Percentiles rank a stretch among this genome's conserved stretches.
These are phyloP conservation scores for Arthrobotrys megalospora DNA, from an alignment of 2,329 filamentous ascomycete genomes.

Conservation along the genomic window DNA sequence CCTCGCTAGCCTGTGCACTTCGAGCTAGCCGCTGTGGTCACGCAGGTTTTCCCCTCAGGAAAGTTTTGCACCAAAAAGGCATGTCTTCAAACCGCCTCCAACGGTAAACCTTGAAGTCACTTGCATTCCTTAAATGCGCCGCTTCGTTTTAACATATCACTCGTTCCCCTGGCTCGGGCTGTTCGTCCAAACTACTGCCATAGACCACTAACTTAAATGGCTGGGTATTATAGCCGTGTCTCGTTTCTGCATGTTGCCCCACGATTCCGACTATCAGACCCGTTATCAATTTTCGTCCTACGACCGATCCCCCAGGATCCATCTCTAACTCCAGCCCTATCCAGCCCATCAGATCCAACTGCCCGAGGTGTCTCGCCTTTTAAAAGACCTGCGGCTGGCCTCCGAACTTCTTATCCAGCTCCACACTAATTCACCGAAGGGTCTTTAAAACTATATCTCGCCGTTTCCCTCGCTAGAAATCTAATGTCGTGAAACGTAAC, in stretches of 20 bases:
- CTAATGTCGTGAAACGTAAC: slow-evolving; percentile 57
- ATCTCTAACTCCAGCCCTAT: slow-evolving; percentile 41
- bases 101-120: slow-evolving; percentile 44
- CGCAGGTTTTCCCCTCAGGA: slow-evolving; percentile 42
- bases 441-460: slow-evolving; percentile 9
- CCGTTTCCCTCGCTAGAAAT: slow-evolving; percentile 35
- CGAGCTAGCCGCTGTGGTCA: slow-evolving; percentile 42
- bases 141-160: slow-evolving; percentile 32
- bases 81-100: slow-evolving; percentile 56
- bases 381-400: slow-evolving; percentile 21
- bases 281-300: slow-evolving; percentile 48
- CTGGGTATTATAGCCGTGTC: slow-evolving; percentile 47
- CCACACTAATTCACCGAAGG: slow-evolving; percentile 20
- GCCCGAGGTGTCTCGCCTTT: slow-evolving; percentile 34
- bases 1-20: slow-evolving; percentile 39
- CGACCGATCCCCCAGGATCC: slow-evolving; percentile 39
- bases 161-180: slow-evolving; percentile 15
- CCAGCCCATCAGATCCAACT: slow-evolving; percentile 36
- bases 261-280: slow-evolving; percentile 47
- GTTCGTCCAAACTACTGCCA: slow-evolving; percentile 41
- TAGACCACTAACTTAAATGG: slow-evolving; percentile 44
- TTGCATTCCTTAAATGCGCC: slow-evolving; percentile 46
- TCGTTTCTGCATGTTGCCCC: slow-evolving; percentile 54
- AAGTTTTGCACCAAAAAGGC: slow-evolving; percentile 48
- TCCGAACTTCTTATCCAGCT: slow-evolving; percentile 13